Percentiles rank a stretch among this genome's conserved stretches.
Evolutionary conservation across 306 rosid species (phyloP).

Genomic region (Gastrolobium bilobum): DNA sequence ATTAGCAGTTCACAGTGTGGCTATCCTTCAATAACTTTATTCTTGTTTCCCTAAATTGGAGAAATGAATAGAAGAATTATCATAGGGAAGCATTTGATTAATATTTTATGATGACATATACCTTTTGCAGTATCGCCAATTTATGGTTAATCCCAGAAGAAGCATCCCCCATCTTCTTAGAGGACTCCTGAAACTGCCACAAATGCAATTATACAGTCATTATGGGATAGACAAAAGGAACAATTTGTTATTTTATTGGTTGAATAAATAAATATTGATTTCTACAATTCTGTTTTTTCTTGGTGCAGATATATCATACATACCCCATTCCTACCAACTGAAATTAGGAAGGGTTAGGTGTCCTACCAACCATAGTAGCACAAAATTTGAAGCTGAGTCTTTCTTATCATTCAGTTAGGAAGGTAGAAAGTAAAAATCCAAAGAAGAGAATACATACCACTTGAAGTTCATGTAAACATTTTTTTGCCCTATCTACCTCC

Average conservation of each 20-base stretch:
- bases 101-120: conserved; percentile 49
- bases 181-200: conserved; percentile 63
- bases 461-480: conserved; percentile 69
- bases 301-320: conserved; percentile 6
- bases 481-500: conserved; percentile 61
- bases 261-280: background rate
- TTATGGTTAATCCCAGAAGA: conserved; percentile 59
- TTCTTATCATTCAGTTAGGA: conserved; percentile 5
- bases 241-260: background rate
- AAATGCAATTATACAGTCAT: conserved; percentile 31
- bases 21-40: background rate
- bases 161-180: conserved; percentile 52
- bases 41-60: background rate
- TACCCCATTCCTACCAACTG: background rate
- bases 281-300: conserved; percentile 6
- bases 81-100: background rate
- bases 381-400: conserved; percentile 21
- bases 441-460: conserved; percentile 55
- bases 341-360: conserved; percentile 9
- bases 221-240: conserved; percentile 36
- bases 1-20: conserved; percentile 17
- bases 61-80: background rate
- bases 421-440: conserved; percentile 16
- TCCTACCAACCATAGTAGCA: conserved; percentile 16
- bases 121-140: conserved; percentile 67